Conservation (phyloP, 2,329 filamentous ascomycete species). For the Calonectria hongkongensis region DNA sequence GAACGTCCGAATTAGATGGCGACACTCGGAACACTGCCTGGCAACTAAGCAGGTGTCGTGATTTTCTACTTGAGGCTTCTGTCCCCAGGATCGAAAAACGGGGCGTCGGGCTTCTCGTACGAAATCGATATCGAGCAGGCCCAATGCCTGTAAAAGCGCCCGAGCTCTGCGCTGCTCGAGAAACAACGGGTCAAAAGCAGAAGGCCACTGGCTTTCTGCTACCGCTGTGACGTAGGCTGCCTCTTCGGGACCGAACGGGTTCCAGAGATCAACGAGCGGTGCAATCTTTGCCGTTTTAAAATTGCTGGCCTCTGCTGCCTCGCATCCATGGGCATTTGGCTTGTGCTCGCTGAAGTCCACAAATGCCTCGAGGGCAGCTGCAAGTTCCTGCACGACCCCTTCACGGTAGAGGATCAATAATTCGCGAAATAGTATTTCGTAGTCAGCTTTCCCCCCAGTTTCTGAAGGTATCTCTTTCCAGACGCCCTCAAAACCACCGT, state of each 20-base stretch:
- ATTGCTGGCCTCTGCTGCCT: background rate
- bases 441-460: background rate
- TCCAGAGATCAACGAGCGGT: slow-evolving; percentile 11
- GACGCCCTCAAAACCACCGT: slow-evolving; percentile 2
- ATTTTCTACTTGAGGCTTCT: slow-evolving; percentile 5
- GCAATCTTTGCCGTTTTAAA: background rate
- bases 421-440: background rate
- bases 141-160: background rate
- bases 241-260: slow-evolving; percentile 3
- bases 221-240: background rate
- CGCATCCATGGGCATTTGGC: background rate
- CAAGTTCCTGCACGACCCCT: background rate
- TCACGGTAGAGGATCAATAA: background rate
- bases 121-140: slow-evolving; percentile 4
- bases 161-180: slow-evolving; percentile 9
- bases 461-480: slow-evolving; percentile 2
- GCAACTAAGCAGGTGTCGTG: background rate
- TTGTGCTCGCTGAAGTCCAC: slow-evolving; percentile 1
- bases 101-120: slow-evolving; percentile 11
- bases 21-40: slow-evolving; percentile 1
- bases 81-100: slow-evolving; percentile 11
- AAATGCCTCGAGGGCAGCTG: slow-evolving; percentile 5
- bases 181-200: background rate
- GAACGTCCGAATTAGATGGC: slow-evolving; percentile 1
- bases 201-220: background rate